Conservation (phyloP, 768 basidiomycete species). For the Asterophora lycoperdoides region DNA sequence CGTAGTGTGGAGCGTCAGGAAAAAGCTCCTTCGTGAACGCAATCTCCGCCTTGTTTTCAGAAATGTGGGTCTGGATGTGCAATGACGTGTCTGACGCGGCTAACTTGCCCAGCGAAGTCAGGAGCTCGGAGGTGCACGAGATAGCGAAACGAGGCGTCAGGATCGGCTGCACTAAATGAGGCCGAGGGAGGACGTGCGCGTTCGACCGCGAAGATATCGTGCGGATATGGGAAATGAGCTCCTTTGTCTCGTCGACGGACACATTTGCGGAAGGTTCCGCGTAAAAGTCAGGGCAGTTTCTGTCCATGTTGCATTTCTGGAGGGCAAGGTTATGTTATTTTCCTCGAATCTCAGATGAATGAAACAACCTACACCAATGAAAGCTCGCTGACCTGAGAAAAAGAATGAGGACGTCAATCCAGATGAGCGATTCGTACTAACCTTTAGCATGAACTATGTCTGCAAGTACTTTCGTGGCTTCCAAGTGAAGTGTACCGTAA, state of each 20-base stretch:
- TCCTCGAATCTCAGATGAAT: neutral
- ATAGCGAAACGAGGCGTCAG: slow-evolving; percentile 97
- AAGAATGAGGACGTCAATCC: neutral
- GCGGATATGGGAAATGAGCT: slow-evolving; percentile 68
- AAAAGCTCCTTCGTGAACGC: slow-evolving; percentile 62
- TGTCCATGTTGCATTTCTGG: slow-evolving; percentile 91
- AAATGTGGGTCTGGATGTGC: slow-evolving; percentile 88
- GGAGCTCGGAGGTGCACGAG: slow-evolving; percentile 71
- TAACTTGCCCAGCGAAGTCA: slow-evolving; percentile 57
- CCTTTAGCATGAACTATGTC: slow-evolving; percentile 65
- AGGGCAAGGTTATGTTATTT: neutral
- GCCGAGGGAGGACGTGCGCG: slow-evolving; percentile 21
- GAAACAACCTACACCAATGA: slow-evolving; percentile 65
- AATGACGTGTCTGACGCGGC: slow-evolving; percentile 57
- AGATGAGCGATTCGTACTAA: slow-evolving; percentile 20
- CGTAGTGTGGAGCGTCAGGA: slow-evolving; percentile 61
- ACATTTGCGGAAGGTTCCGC: slow-evolving; percentile 53
- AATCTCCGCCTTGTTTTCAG: slow-evolving; percentile 79
- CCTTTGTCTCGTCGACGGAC: slow-evolving; percentile 60
- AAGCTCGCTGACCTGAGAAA: slow-evolving; percentile 68
- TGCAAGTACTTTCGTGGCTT: slow-evolving; percentile 77
- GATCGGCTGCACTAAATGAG: slow-evolving; percentile 78
- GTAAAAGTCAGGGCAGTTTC: slow-evolving; percentile 64
- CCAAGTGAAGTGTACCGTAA: slow-evolving; percentile 78
- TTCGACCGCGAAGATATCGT: slow-evolving; percentile 36